Conservation (phyloP, 2,329 filamentous ascomycete species). For the Fusarium sp. region DNA sequence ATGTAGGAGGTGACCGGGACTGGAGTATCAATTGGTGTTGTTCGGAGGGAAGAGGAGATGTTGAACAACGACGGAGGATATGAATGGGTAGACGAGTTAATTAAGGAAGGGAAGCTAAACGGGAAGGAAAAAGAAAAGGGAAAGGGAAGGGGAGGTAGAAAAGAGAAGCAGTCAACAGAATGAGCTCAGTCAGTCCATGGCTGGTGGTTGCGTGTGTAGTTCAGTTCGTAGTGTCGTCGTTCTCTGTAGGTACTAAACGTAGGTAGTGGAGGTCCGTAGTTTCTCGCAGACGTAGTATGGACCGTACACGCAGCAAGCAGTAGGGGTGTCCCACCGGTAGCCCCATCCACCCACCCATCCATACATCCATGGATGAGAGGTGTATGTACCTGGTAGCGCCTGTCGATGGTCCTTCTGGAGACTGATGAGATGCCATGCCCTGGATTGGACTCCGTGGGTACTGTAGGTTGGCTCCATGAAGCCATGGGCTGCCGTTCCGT, state of each 20-base stretch:
- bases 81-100: constrained; percentile 8
- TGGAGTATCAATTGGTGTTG: constrained; percentile 27
- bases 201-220: constrained; percentile 45
- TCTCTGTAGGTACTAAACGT: constrained; percentile 11
- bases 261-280: constrained; percentile 25
- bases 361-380: background rate
- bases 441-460: constrained; percentile 19
- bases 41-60: constrained; percentile 4
- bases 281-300: constrained; percentile 24
- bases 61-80: constrained; percentile 12
- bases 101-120: constrained; percentile 18
- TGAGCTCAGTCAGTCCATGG: constrained; percentile 44
- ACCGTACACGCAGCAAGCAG: constrained; percentile 14
- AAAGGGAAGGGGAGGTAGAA: constrained; percentile 25
- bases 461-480: constrained; percentile 24
- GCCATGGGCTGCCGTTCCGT: constrained; percentile 38
- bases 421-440: constrained; percentile 7
- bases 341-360: constrained; percentile 13
- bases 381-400: background rate
- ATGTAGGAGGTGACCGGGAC: constrained; percentile 8
- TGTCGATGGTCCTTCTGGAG: constrained; percentile 31
- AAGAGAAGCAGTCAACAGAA: constrained; percentile 38
- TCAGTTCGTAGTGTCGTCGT: constrained; percentile 36
- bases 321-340: constrained; percentile 34
- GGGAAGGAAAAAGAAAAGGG: constrained; percentile 17